Conservation (phyloP, 805 yeast genomes). For the Metschnikowia drakensbergensis region DNA sequence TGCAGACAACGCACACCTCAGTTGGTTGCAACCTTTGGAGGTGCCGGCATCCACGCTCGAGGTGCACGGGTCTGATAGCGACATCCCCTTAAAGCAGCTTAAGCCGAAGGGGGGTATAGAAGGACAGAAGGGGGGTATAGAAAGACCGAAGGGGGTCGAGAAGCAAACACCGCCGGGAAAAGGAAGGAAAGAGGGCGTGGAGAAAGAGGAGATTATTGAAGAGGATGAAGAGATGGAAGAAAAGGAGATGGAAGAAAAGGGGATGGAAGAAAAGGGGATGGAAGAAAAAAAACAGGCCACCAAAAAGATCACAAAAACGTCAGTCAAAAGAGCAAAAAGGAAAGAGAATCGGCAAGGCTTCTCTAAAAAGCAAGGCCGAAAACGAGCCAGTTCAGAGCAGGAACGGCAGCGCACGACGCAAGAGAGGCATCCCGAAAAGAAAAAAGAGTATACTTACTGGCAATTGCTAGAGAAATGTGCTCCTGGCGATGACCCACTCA, state of each 20-base stretch:
- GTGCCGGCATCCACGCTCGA: background rate
- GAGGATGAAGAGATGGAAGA: background rate
- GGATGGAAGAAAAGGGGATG: background rate
- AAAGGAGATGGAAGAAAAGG: background rate
- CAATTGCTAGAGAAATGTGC: background rate
- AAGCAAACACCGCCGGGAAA: too few relatives aligned
- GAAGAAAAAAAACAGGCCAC: background rate
- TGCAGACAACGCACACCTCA: background rate
- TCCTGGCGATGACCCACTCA: constrained; percentile 4
- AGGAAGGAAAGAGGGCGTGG: too few relatives aligned
- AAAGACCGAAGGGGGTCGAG: background rate
- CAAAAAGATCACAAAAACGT: background rate
- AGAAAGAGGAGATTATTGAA: too few relatives aligned
- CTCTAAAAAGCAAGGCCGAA: too few relatives aligned
- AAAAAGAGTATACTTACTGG: background rate
- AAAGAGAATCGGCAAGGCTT: too few relatives aligned
- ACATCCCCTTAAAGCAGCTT: background rate
- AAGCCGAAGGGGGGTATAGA: background rate
- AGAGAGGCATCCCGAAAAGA: background rate
- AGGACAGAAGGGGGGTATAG: too few relatives aligned
- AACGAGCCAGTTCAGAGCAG: background rate
- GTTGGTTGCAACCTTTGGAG: background rate
- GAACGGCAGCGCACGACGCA: too few relatives aligned
- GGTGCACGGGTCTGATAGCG: background rate
- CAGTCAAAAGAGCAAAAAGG: background rate